Base-by-base conservation (phyloP, 331 rosid genomes). In the Acacia pycnantha region DNA sequence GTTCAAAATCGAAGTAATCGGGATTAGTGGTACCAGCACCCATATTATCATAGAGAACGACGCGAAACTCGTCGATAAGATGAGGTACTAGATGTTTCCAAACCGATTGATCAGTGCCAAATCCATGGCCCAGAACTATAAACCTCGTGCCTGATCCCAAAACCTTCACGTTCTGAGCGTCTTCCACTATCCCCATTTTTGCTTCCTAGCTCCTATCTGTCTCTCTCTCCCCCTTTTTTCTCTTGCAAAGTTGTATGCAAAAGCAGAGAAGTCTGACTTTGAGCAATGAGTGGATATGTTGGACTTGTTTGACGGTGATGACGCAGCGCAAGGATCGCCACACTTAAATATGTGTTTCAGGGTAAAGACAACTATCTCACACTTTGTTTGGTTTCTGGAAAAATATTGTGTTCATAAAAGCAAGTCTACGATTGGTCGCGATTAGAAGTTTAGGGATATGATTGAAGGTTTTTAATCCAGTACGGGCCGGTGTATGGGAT, bases 21-120 rank as follows among this genome's bases (percentile, higher is more conserved):
- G 97, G 97, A 77, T 94, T 92, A 1, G 98, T 94, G 71, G 97
- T 91, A 9, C 95, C 95, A 4, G 95, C 88, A 18, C 98, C 97
- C 88, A 94, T 94, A 84, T 92, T 94, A 78, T 94, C 97, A 82
- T 89, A 94, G 67, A 92, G 56, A 16, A 94, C 9, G 11, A 94
- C 91, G 0, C 74, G 84, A 77, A 88, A 88, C 13, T 94, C 86
- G 11, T 90, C 94, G 6, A 86, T 26, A 27, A 92, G 84, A 65
- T 94, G 97, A 15, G 98, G 98, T 8, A 91, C 86, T 26, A 94
- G 87, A 82, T 91, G 97, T 51, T 89, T 92, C 97, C 98, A 94
- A 19, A 91, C 92, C 0, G 97, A 92, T 70, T 94, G 97, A 53
- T 94, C 98, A 5, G 95, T 90, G 24, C 98, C 97, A 48, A 94